phyloP scores from a whole-genome alignment of 495 filamentous ascomycete genomes.

The Hyaloscypha variabilis region DNA sequence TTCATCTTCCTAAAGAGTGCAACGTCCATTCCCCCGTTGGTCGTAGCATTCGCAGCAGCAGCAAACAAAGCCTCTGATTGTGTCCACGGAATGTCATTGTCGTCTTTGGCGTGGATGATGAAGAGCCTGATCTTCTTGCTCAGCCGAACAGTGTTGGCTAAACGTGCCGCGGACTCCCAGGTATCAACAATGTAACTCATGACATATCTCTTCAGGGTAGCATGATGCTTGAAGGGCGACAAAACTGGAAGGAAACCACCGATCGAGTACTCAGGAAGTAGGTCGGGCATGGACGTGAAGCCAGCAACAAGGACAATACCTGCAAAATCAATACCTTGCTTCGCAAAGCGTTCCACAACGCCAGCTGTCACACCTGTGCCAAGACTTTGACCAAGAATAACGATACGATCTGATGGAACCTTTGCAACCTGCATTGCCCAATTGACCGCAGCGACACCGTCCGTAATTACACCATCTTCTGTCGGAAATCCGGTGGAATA shows the following conservation, averaged over 20 bases:
- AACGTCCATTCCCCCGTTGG: conserved; percentile 40
- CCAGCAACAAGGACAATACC: conserved; percentile 78
- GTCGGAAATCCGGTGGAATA: conserved; percentile 77
- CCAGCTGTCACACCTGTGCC: conserved; percentile 82
- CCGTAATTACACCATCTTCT: conserved; percentile 79
- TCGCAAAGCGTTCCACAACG: conserved; percentile 66
- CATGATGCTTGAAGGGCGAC: conserved; percentile 62
- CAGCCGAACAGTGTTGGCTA: conserved; percentile 44
- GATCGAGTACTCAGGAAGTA: conserved; percentile 66
- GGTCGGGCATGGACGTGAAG: conserved; percentile 72
- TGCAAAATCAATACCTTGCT: conserved; percentile 53
- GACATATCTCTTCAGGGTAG: conserved; percentile 43
- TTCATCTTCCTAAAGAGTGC: conserved; percentile 43
- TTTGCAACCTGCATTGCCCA: conserved; percentile 68
- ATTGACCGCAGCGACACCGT: conserved; percentile 70
- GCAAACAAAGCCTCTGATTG: conserved; percentile 59
- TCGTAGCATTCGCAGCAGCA: conserved; percentile 54
- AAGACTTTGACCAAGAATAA: conserved; percentile 85
- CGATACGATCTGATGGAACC: conserved; percentile 71
- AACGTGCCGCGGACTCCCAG: conserved; percentile 52
- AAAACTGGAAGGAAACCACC: conserved; percentile 78
- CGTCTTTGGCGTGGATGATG: conserved; percentile 76
- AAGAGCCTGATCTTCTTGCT: conserved; percentile 61
- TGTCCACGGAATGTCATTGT: conserved; percentile 73
- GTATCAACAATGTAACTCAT: conserved; percentile 49